Base-by-base conservation (phyloP, 345 rosid genomes). In the Capsella bursapastoris region DNA sequence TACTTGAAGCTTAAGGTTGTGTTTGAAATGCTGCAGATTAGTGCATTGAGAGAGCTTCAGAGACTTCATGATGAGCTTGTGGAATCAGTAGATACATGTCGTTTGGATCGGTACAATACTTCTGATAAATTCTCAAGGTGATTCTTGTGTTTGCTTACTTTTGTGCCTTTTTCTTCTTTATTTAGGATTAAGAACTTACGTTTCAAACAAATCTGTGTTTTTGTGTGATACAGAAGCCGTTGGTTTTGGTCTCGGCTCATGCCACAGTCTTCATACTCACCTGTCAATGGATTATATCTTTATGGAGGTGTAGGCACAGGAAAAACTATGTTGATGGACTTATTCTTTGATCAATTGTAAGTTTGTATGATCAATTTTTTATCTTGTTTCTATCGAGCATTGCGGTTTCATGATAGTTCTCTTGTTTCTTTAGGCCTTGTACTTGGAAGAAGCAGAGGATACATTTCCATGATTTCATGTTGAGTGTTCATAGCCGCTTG, bases 221-320 rank as follows among this genome's bases (percentile, higher is more conserved):
- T 25, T 51, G 29, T 61, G 44, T 74, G 51, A 62, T 79, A 56
- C 86, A 92, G 99, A 90, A 92, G 87, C 83, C 81, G 97, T 76
- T 95, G 99, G 99, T 82, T 95, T 38, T 95, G 98, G 98, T 86
- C 97, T 70, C 85, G 96, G 70, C 80, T 95, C 71, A 75, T 90
- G 82, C 94, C 94, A 0, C 97, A 90, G 78, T 66, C 89, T 68
- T 82, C 89, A 40, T 79, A 76, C 78, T 82, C 98, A 32, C 97
- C 99, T 0, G 94, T 95, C 56, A 89, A 85, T 82, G 99, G 99
- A 72, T 77, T 95, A 25, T 95, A 95, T 74, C 91, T 95, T 31
- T 92, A 89, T 68, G 99, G 98, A 55, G 99, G 99, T 60, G 98
- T 95, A 10, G 99, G 99, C 68, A 95, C 98, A 8, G 98, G 99